Evolutionary conservation across 2,329 filamentous ascomycete genomes (phyloP), one percentile per base, ranked within the genome.

Genomic region (Botrytis aclada): DNA sequence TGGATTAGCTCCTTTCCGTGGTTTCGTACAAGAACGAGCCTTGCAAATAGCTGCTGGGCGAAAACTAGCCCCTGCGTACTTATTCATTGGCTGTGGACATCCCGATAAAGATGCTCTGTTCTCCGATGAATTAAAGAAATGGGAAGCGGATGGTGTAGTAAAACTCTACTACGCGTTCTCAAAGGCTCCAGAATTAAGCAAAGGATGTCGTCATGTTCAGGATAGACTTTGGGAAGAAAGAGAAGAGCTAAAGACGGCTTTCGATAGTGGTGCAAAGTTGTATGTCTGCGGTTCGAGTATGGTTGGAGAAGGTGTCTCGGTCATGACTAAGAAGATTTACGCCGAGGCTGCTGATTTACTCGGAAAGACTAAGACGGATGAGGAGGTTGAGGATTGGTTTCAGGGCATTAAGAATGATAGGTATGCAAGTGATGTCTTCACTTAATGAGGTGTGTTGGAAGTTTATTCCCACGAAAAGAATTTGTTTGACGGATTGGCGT

Each of bases 61-160:
- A 14, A 74, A 73, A 41, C n/a, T 75, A 18, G 74, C 73, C 20
- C 60, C 69, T 37, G 73, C 85, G 0, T 74, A 87, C 6, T 80
- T 88, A 8, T 87, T 87, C 79, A 81, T 85, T 70, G 86, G 86
- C 37, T 86, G 85, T 77, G 83, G 83, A 32, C 75, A 80, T 18
- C 81, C 82, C 12, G 80, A 82, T 3, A 80, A 79, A 41, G 86
- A 87, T 72, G 77, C 81, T 6, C 74, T 87, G 0, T 87, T 87
- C 76, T 70, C 79, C 0, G 80, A 81, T 4, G 81, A 83, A 25
- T 78, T 86, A 18, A 72, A 64, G 29, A 78, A 81, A 41, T 73
- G 76, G n/a, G 75, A 75, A 16, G 56, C 54, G 72, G 47, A 72
- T 18, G 74, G 71, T 25, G 69, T 64, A 37, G 74, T 75, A 10